phyloP scores from a whole-genome alignment of 345 rosid genomes.

The Heritiera littoralis region DNA sequence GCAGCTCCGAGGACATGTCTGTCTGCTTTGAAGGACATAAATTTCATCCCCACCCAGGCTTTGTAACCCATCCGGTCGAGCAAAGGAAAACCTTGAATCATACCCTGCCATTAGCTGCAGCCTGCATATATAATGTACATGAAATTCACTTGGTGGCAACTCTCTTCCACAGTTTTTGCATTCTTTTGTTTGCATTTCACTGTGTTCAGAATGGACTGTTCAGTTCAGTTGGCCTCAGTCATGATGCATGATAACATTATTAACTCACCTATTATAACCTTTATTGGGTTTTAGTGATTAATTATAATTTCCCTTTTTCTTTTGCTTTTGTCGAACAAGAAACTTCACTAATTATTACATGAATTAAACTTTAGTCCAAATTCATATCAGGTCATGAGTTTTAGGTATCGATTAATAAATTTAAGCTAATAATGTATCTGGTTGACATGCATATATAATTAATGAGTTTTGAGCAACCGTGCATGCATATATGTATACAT shows the following conservation, averaged over 20 bases:
- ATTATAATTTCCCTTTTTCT: too few relatives aligned
- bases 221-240: constrained; percentile 13
- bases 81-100: constrained; percentile 10
- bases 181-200: constrained; percentile 31
- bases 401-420: background rate
- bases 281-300: constrained; percentile 12
- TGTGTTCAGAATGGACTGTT: constrained; percentile 22
- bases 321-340: background rate
- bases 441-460: too few relatives aligned
- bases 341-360: constrained; percentile 14
- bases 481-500: too few relatives aligned
- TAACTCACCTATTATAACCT: background rate
- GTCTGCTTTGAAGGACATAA: constrained; percentile 67
- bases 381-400: background rate
- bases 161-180: constrained; percentile 1
- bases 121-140: too few relatives aligned
- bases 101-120: constrained; percentile 23
- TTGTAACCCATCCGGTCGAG: constrained; percentile 35
- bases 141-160: too few relatives aligned
- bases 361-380: background rate
- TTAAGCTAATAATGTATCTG: background rate
- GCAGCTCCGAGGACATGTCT: constrained; percentile 35
- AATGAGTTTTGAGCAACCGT: too few relatives aligned
- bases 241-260: constrained; percentile 18
- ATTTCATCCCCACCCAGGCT: constrained; percentile 36